Percentiles rank a stretch among this genome's conserved stretches.
phyloP scores from a whole-genome alignment of 345 rosid genomes.

The Citrus maxima region DNA sequence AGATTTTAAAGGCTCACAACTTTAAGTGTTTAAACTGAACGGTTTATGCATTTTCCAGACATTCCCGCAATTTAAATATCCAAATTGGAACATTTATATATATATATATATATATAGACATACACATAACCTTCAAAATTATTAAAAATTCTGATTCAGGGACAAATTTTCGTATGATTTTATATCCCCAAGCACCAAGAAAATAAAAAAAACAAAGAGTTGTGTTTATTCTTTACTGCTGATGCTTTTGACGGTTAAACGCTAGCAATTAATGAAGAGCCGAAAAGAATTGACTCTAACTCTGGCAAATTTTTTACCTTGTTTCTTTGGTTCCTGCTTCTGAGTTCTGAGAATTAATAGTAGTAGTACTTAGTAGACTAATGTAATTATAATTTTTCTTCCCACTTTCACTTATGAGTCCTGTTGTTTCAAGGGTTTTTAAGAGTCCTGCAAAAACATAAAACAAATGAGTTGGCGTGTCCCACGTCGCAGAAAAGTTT shows the following conservation, averaged over 20 bases:
- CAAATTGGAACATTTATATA: too few relatives aligned
- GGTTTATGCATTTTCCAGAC: accelerated
- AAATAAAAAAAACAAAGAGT: not conserved
- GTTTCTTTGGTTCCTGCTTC: not conserved
- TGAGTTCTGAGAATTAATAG: not conserved
- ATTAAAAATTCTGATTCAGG: not conserved
- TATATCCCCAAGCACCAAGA: not conserved
- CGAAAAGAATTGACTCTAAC: not conserved
- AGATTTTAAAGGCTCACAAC: accelerated
- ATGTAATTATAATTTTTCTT: too few relatives aligned
- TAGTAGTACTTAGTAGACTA: too few relatives aligned
- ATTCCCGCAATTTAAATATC: too few relatives aligned
- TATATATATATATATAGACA: too few relatives aligned
- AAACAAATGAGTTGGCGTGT: not conserved
- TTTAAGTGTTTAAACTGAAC: too few relatives aligned
- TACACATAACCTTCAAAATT: not conserved
- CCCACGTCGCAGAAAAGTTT: not conserved
- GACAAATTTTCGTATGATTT: too few relatives aligned
- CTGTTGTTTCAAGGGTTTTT: too few relatives aligned
- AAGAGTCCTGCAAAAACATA: too few relatives aligned
- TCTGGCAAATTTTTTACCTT: not conserved
- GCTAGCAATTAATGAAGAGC: not conserved
- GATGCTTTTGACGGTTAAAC: not conserved
- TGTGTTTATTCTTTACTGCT: too few relatives aligned
- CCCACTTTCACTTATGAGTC: too few relatives aligned